A percentile compares a stretch with the other conserved stretches of the same genome.
These are phyloP conservation scores for Schizothecium vesticola DNA, from an alignment of 495 filamentous ascomycete species.

Conservation along the genomic window DNA sequence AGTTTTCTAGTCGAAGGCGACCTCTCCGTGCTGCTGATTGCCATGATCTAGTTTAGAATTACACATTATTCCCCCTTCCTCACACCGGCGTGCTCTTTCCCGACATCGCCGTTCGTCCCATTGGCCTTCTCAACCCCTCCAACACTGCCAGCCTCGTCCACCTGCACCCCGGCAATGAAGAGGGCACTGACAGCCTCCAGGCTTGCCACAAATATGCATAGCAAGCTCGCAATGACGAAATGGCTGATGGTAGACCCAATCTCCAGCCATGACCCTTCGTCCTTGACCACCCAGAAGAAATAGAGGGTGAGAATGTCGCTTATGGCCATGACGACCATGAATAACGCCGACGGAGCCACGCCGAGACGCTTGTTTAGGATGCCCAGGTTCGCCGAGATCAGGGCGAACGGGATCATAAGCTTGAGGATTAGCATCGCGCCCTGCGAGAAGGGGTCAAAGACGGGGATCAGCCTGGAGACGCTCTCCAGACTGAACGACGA, in stretches of 20 bases:
- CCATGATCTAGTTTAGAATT: neutral
- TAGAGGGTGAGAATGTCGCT: constrained; percentile 90
- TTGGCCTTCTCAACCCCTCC: constrained; percentile 22
- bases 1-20: neutral
- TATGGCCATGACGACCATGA: constrained; percentile 91
- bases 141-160: constrained; percentile 36
- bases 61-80: neutral
- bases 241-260: constrained; percentile 95
- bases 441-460: constrained; percentile 93
- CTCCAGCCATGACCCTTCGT: constrained; percentile 95
- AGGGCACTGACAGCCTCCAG: constrained; percentile 82
- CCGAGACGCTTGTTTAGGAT: constrained; percentile 84
- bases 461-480: constrained; percentile 83
- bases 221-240: constrained; percentile 82
- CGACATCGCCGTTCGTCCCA: constrained; percentile 18
- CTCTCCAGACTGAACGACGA: constrained; percentile 92
- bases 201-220: constrained; percentile 86
- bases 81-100: neutral
- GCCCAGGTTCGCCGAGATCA: constrained; percentile 89
- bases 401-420: constrained; percentile 85
- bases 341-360: constrained; percentile 76
- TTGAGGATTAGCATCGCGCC: constrained; percentile 83
- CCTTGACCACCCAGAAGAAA: constrained; percentile 96
- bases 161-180: constrained; percentile 76
- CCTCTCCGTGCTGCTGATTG: neutral